Evolutionary conservation across 2,329 filamentous ascomycete species (phyloP), one percentile per base, ranked within the genome.

Genomic region (Didymella pomorum): DNA sequence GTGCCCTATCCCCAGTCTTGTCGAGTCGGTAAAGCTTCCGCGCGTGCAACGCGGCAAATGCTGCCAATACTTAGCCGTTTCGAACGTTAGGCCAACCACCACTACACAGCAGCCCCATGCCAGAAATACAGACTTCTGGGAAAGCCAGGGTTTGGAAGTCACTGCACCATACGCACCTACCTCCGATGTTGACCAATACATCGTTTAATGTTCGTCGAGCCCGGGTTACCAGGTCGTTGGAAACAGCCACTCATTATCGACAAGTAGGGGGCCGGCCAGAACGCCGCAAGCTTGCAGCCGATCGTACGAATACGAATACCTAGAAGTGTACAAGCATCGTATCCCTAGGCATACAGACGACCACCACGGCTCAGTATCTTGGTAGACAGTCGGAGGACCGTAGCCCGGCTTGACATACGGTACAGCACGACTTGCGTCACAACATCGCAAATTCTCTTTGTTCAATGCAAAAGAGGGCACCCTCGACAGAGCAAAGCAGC

Each of bases 81-180:
- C 26, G 26, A 18, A 39, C 26, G 20, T 54, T 41, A 58, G 45
- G 51, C 50, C n/a, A 46, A 58, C 23, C 43, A 46, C 37, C 29
- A 35, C 26, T 52, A 18, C 52, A 39, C 26, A 45, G 49, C 23
- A 37, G 20, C 3, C 25, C 29, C 44, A 48, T 45, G 37, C 43
- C 29, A 18, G 45, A 11, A 25, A 25, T 35, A n/a, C 23, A 12
- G 11, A 42, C 39, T 21, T 20, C 12, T 47, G 42, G 33, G 39
- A 37, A 10, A 21, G 7, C 18, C 7, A 18, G 42, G 28, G 8
- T 20, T 16, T 43, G 16, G 12, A 45, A 28, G 11, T 20, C 43
- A 29, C 18, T 39, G 23, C 23, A 39, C 42, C n/a, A 45, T 28
- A 14, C 31, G 42, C 31, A 46, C 31, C 18, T 29, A 23, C 7